Evolutionary conservation across 1,139 yeast genomes (phyloP).

Genomic region (Meyerozyma athensensis): DNA sequence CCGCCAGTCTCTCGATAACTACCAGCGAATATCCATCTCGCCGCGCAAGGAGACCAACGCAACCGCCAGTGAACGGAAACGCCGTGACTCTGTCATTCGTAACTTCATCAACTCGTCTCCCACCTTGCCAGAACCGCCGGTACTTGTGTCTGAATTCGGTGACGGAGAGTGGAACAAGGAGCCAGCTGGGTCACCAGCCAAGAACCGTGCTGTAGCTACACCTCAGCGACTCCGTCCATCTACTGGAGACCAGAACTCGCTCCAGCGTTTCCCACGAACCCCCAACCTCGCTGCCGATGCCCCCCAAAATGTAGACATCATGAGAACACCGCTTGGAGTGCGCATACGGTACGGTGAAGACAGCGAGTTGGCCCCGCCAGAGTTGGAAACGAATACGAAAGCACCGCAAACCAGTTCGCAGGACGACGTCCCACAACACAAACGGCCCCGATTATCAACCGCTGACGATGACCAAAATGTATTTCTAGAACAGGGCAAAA

Average conservation of each 20-base stretch:
- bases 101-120: slow-evolving; percentile 47
- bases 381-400: slow-evolving; percentile 12
- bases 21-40: slow-evolving; percentile 32
- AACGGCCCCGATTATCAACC: slow-evolving; percentile 1
- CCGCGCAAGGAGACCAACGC: slow-evolving; percentile 24
- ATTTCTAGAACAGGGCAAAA: slow-evolving; percentile 23
- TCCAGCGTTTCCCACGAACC: slow-evolving; percentile 47
- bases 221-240: slow-evolving; percentile 10
- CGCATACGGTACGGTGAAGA: slow-evolving; percentile 22
- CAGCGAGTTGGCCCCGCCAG: slow-evolving; percentile 34
- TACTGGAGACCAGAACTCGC: slow-evolving; percentile 21
- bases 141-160: slow-evolving; percentile 33
- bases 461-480: slow-evolving; percentile 22
- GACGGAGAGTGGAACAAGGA: slow-evolving; percentile 10
- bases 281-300: slow-evolving; percentile 27
- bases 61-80: slow-evolving; percentile 17
- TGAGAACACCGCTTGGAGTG: slow-evolving; percentile 26
- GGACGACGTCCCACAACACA: too few species aligned
- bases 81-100: slow-evolving; percentile 40
- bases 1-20: slow-evolving; percentile 32
- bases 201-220: slow-evolving; percentile 8
- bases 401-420: too few species aligned
- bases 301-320: slow-evolving; percentile 14
- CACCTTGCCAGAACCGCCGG: slow-evolving; percentile 46
- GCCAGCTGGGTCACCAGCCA: slow-evolving; percentile 12